Conservation (phyloP, 352 stramenopile genomes). For the Pythium pyrilobum region DNA sequence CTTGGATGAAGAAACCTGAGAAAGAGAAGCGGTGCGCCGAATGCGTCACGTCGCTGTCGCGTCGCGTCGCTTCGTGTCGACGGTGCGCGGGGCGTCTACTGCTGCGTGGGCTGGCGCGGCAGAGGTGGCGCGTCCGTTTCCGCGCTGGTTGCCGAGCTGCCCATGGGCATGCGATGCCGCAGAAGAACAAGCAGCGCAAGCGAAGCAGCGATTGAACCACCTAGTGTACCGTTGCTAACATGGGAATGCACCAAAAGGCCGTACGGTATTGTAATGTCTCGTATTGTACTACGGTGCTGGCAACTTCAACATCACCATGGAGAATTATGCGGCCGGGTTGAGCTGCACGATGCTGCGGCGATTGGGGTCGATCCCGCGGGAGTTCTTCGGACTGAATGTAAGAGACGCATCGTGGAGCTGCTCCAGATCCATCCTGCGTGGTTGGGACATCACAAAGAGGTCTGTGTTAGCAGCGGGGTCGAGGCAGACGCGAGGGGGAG, state of each 20-base stretch:
- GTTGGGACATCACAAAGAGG: neutral
- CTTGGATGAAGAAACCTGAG: too few relatives aligned
- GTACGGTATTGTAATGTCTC: conserved; percentile 11
- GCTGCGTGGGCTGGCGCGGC: too few relatives aligned
- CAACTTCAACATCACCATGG: conserved; percentile 16
- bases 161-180: conserved; percentile 13
- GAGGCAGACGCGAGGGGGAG: neutral
- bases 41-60: neutral
- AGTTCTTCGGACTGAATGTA: conserved; percentile 27
- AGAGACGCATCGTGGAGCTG: conserved; percentile 23
- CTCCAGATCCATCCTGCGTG: conserved; percentile 23
- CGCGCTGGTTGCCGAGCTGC: neutral
- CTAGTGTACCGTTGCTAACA: conserved; percentile 8
- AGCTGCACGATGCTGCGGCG: conserved; percentile 9
- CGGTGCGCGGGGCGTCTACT: too few relatives aligned
- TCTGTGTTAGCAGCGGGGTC: neutral
- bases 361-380: conserved; percentile 24
- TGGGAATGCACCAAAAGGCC: neutral
- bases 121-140: conserved; percentile 14
- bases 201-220: neutral
- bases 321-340: conserved; percentile 15
- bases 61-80: conserved; percentile 2
- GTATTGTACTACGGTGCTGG: neutral
- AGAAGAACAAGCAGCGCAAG: neutral
- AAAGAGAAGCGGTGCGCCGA: too few relatives aligned